Base-by-base conservation (phyloP, 2,329 filamentous ascomycete species). In the Colletotrichum cordylinicola region DNA sequence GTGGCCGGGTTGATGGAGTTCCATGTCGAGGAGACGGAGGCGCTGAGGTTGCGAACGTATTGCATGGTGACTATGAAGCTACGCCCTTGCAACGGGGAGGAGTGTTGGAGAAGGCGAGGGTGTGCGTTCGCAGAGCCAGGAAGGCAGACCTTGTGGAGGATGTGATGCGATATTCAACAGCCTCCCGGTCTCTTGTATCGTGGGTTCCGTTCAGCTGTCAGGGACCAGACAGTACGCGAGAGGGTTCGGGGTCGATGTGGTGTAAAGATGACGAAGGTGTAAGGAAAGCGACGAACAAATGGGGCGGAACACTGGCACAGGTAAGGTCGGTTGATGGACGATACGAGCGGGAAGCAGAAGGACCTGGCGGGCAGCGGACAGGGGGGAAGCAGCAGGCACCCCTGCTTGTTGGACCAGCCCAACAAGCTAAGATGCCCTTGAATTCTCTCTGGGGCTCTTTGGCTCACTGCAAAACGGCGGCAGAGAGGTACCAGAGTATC, bases 1-100 rank as follows among this genome's bases (percentile, higher is more conserved):
- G 97, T 99, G 60, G 97, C 96, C 67, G 97, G 97, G 85, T 99
- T 99, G 90, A 99, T 98, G 31, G 96, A 98, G 86, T 99, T 99
- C 97, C 97, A 99, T 85, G 97, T 96, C 87, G 97, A 98, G 80
- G 96, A 98, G 81, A 99, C 96, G 68, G 96, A 98, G 84, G 96
- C 96, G 85, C 95, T 97, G 81, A 98, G 92, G 82, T 96, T 98
- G 80, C 97, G 92, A 80, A 98, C 96, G 94, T 98, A 98, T 90
- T 98, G 96, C 97, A 98, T 98, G 78, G 84, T 88, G 64, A 39
- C 15, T 18, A 31, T 69, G 21, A 21, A 60, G 43, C 29, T 37
- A 13, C 35, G 43, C 27, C 70, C 13, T 60, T 67, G 39, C 55
- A 60, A 58, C 70, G 15, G 39, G 74, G 67, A 43, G 27, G 69